A percentile compares a stretch with the other conserved stretches of the same genome.
Conservation (phyloP, 257 asterid species). For the Anisodus acutangulus region DNA sequence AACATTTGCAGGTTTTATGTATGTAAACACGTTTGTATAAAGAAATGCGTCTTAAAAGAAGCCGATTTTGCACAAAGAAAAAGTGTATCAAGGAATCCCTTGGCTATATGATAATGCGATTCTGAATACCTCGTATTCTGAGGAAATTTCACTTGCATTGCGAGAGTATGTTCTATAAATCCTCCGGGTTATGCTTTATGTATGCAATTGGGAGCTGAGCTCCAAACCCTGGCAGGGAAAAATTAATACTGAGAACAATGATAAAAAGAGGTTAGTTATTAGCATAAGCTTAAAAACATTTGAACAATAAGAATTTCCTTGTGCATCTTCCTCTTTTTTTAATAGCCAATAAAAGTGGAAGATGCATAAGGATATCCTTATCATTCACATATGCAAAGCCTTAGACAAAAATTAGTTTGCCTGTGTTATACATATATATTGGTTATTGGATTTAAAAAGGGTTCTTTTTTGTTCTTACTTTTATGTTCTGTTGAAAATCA, state of each 20-base stretch:
- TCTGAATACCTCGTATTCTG: neutral
- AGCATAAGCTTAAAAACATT: neutral
- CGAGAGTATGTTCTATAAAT: neutral
- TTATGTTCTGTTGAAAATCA: neutral
- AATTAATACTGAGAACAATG: neutral
- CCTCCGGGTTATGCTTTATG: neutral
- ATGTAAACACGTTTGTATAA: neutral
- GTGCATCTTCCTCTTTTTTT: neutral
- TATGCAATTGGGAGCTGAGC: neutral
- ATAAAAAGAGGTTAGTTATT: neutral
- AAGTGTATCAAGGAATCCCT: neutral
- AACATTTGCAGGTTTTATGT: neutral
- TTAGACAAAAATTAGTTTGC: constrained; percentile 1
- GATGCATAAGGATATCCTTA: constrained; percentile 5
- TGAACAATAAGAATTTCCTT: neutral
- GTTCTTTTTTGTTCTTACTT: neutral
- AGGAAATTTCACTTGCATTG: neutral
- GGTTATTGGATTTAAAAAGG: constrained; percentile 7
- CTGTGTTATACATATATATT: neutral
- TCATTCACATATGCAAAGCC: neutral
- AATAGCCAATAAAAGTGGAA: neutral
- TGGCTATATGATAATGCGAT: neutral
- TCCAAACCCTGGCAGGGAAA: neutral
- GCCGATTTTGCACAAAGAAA: neutral
- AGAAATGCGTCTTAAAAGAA: neutral